phyloP scores from a whole-genome alignment of 768 basidiomycete genomes.

The Suillus bovinus region DNA sequence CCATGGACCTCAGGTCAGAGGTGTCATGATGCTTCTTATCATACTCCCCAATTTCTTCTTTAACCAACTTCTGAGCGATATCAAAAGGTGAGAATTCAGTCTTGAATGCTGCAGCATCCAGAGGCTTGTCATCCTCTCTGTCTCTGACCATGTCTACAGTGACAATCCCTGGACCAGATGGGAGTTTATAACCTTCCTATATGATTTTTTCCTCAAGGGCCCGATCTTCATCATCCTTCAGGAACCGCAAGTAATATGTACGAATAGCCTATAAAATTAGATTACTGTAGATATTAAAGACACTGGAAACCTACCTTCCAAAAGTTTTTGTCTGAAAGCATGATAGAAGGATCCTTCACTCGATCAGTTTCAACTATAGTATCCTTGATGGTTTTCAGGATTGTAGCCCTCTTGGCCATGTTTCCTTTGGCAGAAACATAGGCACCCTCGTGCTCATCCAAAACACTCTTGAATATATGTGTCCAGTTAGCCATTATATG shows the following conservation, averaged over 20 bases:
- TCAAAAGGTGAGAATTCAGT: background rate
- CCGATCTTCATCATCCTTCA: background rate
- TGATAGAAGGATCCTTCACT: no score
- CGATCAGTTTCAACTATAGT: no score
- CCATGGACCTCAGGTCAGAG: background rate
- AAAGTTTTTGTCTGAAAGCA: no score
- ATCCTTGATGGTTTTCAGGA: no score
- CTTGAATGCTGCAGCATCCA: background rate
- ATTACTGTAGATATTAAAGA: no score
- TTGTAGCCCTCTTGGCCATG: no score
- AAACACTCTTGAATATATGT: no score
- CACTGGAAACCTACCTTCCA: no score
- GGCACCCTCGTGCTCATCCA: no score
- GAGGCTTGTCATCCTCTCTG: background rate
- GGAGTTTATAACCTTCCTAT: background rate
- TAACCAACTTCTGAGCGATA: background rate
- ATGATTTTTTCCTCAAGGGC: background rate
- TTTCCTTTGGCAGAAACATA: no score
- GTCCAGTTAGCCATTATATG: no score
- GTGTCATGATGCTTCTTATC: background rate
- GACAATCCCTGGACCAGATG: background rate
- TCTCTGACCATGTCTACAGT: background rate
- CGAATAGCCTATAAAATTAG: background rate
- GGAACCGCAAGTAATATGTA: background rate
- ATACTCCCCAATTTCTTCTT: background rate